A percentile compares a stretch with the other conserved stretches of the same genome.
These are phyloP conservation scores for Xylaria sp. DNA, from an alignment of 2,329 filamentous ascomycete species.

Conservation along the genomic window DNA sequence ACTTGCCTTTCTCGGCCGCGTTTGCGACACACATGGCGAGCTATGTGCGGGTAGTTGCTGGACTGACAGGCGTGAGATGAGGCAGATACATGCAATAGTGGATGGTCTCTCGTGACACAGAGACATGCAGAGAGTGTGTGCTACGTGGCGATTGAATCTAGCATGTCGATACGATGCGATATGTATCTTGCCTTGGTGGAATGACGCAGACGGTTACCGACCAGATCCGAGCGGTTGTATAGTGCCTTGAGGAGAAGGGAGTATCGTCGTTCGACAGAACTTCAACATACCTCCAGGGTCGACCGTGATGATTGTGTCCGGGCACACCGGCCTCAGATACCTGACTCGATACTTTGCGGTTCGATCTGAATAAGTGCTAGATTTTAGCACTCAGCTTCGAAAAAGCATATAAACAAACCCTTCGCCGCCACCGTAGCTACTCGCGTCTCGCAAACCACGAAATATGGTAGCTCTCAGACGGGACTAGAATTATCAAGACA, in stretches of 20 bases:
- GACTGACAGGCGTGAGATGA: neutral
- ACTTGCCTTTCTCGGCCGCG: neutral
- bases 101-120: neutral
- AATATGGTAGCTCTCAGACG: neutral
- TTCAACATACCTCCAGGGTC: neutral
- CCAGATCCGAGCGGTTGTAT: neutral
- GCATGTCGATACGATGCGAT: constrained; percentile 14
- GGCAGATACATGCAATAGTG: neutral
- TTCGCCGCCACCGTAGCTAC: neutral
- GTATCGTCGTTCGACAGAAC: neutral
- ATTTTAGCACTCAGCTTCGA: neutral
- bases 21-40: neutral
- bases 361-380: neutral
- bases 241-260: neutral
- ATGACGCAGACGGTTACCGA: neutral
- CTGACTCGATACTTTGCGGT: neutral
- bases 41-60: neutral
- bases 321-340: neutral
- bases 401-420: neutral
- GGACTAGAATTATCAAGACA: neutral
- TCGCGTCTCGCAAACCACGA: neutral
- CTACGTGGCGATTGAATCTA: constrained; percentile 32
- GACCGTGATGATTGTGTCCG: neutral
- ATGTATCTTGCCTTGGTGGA: neutral
- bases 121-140: constrained; percentile 26